Evolutionary conservation across 2,329 filamentous ascomycete species (phyloP).

Genomic region (Orbilia brochopaga): DNA sequence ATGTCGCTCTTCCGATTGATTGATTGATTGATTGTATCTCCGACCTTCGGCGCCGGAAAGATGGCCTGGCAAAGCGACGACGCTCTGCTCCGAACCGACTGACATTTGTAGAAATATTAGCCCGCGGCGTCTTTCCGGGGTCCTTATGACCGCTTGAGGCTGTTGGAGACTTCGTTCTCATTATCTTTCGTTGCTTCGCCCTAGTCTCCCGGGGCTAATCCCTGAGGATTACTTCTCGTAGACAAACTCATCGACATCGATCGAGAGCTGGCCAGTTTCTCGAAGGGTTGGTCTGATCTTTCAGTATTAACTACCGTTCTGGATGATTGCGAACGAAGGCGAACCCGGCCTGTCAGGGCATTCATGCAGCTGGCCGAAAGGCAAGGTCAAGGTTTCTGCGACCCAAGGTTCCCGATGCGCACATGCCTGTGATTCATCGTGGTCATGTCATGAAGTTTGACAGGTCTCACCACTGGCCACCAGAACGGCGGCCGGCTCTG

Average conservation of each 20-base stretch:
- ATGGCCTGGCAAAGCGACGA: too few species aligned
- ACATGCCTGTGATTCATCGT: neutral
- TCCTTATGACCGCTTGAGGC: neutral
- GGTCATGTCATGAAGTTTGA: slow-evolving; percentile 22
- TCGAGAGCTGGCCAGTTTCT: slow-evolving; percentile 32
- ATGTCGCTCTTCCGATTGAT: too few species aligned
- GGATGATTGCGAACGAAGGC: neutral
- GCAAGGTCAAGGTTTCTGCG: slow-evolving; percentile 24
- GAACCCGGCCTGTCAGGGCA: neutral
- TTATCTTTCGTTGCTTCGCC: neutral
- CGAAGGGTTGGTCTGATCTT: slow-evolving; percentile 6
- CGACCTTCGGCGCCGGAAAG: too few species aligned
- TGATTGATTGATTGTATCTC: too few species aligned
- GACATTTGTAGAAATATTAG: slow-evolving; percentile 17
- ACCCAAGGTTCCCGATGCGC: too few species aligned
- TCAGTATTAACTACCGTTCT: neutral
- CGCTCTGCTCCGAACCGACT: too few species aligned
- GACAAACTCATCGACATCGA: slow-evolving; percentile 26
- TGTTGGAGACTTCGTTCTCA: slow-evolving; percentile 17
- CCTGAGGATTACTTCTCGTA: slow-evolving; percentile 19
- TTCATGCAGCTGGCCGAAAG: slow-evolving; percentile 1
- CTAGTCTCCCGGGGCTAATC: slow-evolving; percentile 19
- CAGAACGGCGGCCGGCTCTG: slow-evolving; percentile 28
- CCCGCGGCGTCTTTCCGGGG: slow-evolving; percentile 35
- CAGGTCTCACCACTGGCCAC: slow-evolving; percentile 48